Evolutionary conservation across 768 basidiomycete genomes (phyloP).

Genomic region (Tricholomella constricta): DNA sequence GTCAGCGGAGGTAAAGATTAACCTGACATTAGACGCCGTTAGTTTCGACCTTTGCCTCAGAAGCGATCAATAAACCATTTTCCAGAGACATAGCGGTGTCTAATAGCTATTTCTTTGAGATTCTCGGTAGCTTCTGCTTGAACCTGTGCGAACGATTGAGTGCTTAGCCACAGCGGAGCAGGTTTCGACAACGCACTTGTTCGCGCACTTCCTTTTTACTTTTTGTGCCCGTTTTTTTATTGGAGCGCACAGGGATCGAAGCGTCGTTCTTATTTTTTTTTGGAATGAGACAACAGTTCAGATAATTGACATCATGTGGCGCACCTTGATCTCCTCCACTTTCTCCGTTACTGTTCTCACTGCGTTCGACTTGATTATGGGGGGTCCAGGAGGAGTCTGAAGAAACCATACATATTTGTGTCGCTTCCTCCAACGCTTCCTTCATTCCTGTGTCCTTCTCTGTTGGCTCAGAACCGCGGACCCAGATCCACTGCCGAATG

Average conservation of each 20-base stretch:
- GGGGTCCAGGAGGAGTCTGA: not conserved
- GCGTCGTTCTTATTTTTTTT: conserved; percentile 52
- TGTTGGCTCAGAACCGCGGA: conserved; percentile 29
- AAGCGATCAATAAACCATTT: conserved; percentile 55
- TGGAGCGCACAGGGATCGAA: conserved; percentile 66
- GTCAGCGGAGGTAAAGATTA: conserved; percentile 63
- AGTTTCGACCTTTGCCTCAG: not conserved
- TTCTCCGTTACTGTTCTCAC: conserved; percentile 60
- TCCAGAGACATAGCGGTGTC: conserved; percentile 55
- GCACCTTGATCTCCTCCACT: conserved; percentile 64
- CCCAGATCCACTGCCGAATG: conserved; percentile 67
- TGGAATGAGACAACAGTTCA: not conserved
- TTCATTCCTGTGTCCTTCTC: conserved; percentile 21
- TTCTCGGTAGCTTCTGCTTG: conserved; percentile 61
- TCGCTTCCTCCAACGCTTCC: conserved; percentile 50
- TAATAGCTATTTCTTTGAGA: conserved; percentile 60
- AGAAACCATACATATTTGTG: conserved; percentile 38
- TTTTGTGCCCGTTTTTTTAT: conserved; percentile 69
- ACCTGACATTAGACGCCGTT: conserved; percentile 40
- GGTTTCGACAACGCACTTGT: conserved; percentile 42
- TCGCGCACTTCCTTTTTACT: conserved; percentile 79
- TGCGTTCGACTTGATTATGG: conserved; percentile 22
- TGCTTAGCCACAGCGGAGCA: not conserved
- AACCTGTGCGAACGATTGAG: conserved; percentile 36
- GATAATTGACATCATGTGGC: not conserved